Percentiles rank a stretch among this genome's conserved stretches.
Evolutionary conservation across 441 rosid genomes (phyloP).

Genomic region (Gossypium lobatum): DNA sequence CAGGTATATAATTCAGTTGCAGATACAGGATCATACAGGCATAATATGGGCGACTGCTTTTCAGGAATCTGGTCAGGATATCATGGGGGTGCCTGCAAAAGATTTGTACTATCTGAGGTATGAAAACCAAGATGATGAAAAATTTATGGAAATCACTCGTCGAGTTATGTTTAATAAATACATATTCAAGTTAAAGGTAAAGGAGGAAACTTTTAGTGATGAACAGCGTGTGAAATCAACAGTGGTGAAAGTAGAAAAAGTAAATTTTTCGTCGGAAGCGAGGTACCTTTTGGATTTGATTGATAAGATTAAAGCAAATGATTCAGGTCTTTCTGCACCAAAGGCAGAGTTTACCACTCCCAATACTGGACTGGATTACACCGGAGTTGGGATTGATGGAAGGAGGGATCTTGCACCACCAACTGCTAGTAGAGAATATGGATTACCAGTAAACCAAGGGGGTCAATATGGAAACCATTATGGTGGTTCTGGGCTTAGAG

Average conservation of each 20-base stretch:
- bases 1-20: conserved; percentile 76
- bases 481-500: conserved; percentile 27
- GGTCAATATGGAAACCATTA: conserved; percentile 45
- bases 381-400: conserved; percentile 29
- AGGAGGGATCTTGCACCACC: conserved; percentile 25
- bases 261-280: conserved; percentile 52
- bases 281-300: conserved; percentile 56
- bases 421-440: conserved; percentile 29
- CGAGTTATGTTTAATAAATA: conserved; percentile 58
- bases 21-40: conserved; percentile 90
- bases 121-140: conserved; percentile 62
- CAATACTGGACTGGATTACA: conserved; percentile 16
- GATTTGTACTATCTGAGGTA: conserved; percentile 57
- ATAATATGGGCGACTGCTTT: conserved; percentile 86
- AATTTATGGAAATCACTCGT: conserved; percentile 55
- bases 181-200: conserved; percentile 76
- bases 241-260: conserved; percentile 67
- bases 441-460: conserved; percentile 31
- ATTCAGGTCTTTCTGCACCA: conserved; percentile 20
- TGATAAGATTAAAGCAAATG: conserved; percentile 41
- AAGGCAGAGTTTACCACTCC: conserved; percentile 29
- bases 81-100: conserved; percentile 78
- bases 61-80: conserved; percentile 77
- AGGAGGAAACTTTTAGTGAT: conserved; percentile 81
- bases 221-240: conserved; percentile 86